Evolutionary conservation across 306 rosid species (phyloP), one percentile per base, ranked within the genome.

Genomic region (Ormosia semicastrata): DNA sequence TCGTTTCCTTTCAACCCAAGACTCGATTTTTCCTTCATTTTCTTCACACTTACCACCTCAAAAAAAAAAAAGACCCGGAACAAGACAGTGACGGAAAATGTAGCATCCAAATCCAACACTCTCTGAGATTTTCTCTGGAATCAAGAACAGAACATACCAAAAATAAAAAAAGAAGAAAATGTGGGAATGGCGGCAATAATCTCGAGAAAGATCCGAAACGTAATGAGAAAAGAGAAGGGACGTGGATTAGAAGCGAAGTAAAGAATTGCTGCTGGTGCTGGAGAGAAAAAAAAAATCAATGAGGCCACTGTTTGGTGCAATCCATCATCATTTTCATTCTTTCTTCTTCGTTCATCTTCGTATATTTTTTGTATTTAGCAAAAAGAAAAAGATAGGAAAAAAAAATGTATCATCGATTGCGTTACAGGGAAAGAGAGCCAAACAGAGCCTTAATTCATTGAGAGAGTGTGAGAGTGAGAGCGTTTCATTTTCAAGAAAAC

Each of bases 211-310:
- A 92, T 92, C 88, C 93, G 87, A 85, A 82, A 80, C 89, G 91
- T 90, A 79, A 80, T 71, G 74, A 44, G 62, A 59, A 84, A 78
- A 65, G 4, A 32, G 53, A 32, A 63, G 81, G 62, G 53, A 86
- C 88, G 93, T 91, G 80, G 91, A 86, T 88, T 90, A 77, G 64
- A 91, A 89, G 94, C 88, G 87, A 95, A 93, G 95, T 53, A 93
- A 87, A 58, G 92, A 89, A 91, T 82, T 81, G 14, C 13, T 10
- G 18, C 53, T 0, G 11, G 17, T 18, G 9, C 2, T 62, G 40
- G 57, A 49, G 60, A 13, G 17, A 49, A 49, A 13, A 14, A 14
- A 49, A 37, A 70, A 49, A 47, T 70, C 65, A 56, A 58, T 75
- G 75, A 49, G 70, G 43, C 36, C 40, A 83, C 72, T 73, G 77